phyloP scores from a whole-genome alignment of 2,329 filamentous ascomycete genomes.

The Aspergillaceae sp. region DNA sequence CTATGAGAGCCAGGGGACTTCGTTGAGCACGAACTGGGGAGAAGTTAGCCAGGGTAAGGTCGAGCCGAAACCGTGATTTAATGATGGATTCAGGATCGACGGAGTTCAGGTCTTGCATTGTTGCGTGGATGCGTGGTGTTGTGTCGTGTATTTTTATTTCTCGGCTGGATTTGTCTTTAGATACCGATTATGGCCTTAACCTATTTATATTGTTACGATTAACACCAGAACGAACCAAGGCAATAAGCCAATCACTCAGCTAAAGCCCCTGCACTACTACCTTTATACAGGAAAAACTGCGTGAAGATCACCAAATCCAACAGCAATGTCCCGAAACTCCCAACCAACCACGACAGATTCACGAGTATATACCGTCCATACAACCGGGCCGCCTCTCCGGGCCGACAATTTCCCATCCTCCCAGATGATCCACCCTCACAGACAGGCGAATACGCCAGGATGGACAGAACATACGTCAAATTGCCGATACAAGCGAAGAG shows the following conservation, averaged over 20 bases:
- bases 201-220: too few species aligned
- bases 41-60: conserved; percentile 68
- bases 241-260: too few species aligned
- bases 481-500: conserved; percentile 95
- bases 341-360: conserved; percentile 83
- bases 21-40: conserved; percentile 83
- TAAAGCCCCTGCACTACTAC: too few species aligned
- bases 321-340: conserved; percentile 77
- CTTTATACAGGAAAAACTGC: conserved; percentile 80
- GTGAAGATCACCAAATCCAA: conserved; percentile 80
- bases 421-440: conserved; percentile 37
- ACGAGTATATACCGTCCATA: conserved; percentile 80
- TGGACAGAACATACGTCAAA: conserved; percentile 82
- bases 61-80: conserved; percentile 33
- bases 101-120: not conserved
- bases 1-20: conserved; percentile 84
- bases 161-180: too few species aligned
- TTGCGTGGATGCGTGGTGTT: too few species aligned
- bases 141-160: too few species aligned
- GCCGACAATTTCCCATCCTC: conserved; percentile 43
- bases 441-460: conserved; percentile 76
- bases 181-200: too few species aligned
- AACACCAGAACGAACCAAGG: too few species aligned
- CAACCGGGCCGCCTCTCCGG: conserved; percentile 56
- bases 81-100: not conserved